Conservation (phyloP, 2,329 filamentous ascomycete species). For the Elsinoe fawcettii region DNA sequence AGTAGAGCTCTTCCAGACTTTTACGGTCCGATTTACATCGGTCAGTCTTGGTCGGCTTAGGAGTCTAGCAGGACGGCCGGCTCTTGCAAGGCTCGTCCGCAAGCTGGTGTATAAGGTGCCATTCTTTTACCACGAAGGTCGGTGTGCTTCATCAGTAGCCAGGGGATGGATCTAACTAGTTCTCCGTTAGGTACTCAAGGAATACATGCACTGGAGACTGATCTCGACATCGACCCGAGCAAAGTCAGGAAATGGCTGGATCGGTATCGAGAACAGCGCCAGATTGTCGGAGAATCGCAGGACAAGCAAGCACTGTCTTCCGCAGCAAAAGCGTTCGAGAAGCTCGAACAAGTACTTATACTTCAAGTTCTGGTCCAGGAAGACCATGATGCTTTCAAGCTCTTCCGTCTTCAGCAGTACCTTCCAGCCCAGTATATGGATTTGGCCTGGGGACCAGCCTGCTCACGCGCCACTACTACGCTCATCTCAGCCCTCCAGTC, state of each 20-base stretch:
- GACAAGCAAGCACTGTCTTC: constrained; percentile 47
- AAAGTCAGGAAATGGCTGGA: constrained; percentile 36
- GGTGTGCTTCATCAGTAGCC: constrained; percentile 10
- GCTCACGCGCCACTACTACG: constrained; percentile 52
- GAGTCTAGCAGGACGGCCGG: constrained; percentile 41
- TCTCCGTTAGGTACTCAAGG: constrained; percentile 4
- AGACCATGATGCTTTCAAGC: constrained; percentile 47
- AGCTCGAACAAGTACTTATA: constrained; percentile 57
- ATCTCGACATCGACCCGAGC: constrained; percentile 26
- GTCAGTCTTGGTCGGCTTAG: constrained; percentile 44
- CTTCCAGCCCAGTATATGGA: constrained; percentile 39
- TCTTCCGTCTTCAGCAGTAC: constrained; percentile 42
- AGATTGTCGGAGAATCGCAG: constrained; percentile 43
- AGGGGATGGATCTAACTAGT: background rate
- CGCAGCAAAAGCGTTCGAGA: constrained; percentile 51
- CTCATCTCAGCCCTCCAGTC: background rate
- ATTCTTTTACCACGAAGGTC: constrained; percentile 50
- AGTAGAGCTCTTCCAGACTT: constrained; percentile 44
- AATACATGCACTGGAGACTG: constrained; percentile 19
- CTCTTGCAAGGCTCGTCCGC: constrained; percentile 48
- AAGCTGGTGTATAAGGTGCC: constrained; percentile 55
- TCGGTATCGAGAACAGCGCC: constrained; percentile 44
- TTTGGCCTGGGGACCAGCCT: constrained; percentile 56
- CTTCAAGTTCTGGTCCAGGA: constrained; percentile 54
- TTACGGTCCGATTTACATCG: constrained; percentile 45